Conservation (phyloP, 2,329 filamentous ascomycete genomes). For the Stagonosporopsis vannaccii region DNA sequence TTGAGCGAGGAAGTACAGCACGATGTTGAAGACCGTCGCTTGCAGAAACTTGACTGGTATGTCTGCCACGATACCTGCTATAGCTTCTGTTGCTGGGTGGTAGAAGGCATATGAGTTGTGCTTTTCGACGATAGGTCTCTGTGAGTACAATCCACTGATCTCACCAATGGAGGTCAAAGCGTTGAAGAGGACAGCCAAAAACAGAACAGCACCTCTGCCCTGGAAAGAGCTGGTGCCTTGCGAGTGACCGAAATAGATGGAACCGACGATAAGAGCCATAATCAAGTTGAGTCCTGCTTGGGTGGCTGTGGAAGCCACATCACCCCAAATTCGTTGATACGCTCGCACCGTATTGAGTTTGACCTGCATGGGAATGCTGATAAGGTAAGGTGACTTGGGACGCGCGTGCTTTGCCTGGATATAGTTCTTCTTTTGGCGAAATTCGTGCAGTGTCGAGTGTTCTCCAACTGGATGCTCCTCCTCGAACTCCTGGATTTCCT, state of each 20-base stretch:
- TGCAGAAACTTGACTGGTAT: conserved; percentile 80
- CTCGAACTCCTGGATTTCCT: conserved; percentile 62
- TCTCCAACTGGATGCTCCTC: conserved; percentile 54
- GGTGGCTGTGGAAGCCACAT: conserved; percentile 41
- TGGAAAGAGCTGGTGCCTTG: conserved; percentile 61
- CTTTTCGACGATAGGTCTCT: conserved; percentile 91
- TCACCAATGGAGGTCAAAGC: conserved; percentile 66
- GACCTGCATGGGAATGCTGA: conserved; percentile 59
- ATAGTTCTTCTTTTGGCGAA: conserved; percentile 57
- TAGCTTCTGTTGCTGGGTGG: conserved; percentile 83
- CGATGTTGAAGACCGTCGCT: conserved; percentile 75
- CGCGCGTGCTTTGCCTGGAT: conserved; percentile 63
- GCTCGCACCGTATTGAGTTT: conserved; percentile 40
- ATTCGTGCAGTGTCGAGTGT: conserved; percentile 36
- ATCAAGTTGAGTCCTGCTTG: conserved; percentile 58
- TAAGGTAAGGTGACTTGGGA: conserved; percentile 64
- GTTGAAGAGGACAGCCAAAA: conserved; percentile 68
- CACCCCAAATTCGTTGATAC: conserved; percentile 46
- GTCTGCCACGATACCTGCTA: conserved; percentile 83
- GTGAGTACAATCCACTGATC: conserved; percentile 68
- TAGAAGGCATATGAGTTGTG: conserved; percentile 86
- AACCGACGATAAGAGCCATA: conserved; percentile 68
- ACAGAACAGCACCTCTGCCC: conserved; percentile 64
- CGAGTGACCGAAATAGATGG: conserved; percentile 64
- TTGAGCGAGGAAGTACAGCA: conserved; percentile 85